These are phyloP conservation scores for Aurantiochytrium sp. DNA, from an alignment of 108 stramenopile genomes.

Conservation along the genomic window DNA sequence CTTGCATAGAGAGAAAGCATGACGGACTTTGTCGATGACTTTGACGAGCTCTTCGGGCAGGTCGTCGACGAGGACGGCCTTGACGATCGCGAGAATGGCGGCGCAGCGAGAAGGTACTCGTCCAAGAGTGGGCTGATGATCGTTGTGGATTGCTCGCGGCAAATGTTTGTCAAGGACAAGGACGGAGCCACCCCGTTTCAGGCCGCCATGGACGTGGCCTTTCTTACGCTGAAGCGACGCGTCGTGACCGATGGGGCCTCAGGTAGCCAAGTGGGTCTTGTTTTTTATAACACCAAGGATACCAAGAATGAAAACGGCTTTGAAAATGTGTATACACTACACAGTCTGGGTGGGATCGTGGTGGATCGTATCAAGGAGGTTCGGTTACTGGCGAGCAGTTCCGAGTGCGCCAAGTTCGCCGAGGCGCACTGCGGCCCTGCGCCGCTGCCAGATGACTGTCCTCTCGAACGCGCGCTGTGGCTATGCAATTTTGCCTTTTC, in stretches of 20 bases:
- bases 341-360: background rate
- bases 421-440: background rate
- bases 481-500: background rate
- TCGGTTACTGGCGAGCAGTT: background rate
- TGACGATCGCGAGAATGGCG: background rate
- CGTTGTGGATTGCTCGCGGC: background rate
- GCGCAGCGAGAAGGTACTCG: background rate
- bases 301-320: background rate
- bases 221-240: background rate
- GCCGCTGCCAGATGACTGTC: background rate
- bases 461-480: background rate
- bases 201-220: background rate
- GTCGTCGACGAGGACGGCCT: background rate
- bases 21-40: background rate
- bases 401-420: background rate
- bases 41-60: background rate
- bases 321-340: background rate
- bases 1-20: background rate
- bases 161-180: background rate
- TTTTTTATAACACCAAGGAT: background rate
- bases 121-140: constrained; percentile 6
- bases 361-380: background rate
- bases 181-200: background rate
- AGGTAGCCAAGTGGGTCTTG: background rate
- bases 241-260: background rate